Evolutionary conservation across 1,284 basidiomycete species (phyloP), one percentile per base, ranked within the genome.

Genomic region (Austroboletus olivaceoglutinosus): DNA sequence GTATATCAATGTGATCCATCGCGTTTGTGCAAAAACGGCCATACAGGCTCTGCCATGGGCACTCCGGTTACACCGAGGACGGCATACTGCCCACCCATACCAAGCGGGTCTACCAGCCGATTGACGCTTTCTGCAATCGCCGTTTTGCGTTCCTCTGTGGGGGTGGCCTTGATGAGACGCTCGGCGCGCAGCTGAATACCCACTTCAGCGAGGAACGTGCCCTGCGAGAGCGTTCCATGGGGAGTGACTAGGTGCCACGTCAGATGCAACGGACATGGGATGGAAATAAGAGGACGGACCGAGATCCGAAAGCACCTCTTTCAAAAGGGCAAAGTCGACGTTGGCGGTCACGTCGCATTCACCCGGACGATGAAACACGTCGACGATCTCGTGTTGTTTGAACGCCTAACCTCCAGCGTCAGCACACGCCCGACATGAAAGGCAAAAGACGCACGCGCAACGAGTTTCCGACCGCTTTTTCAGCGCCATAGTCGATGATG

Each of bases 301-400:
- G 4, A 81, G 69, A 48, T 81, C 82, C 1, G 69, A 67, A 53
- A 95, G 73, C 0, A 92, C 86, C 68, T 95, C 91, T 58, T 80
- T 80, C 37, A 99, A 76, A 65, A 91, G 91, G 0, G 85, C 80
- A 70, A 99, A 99, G 70, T 99, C 94, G 46, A 99, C 96, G 63
- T 99, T 98, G 29, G 89, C 87, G 0, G 97, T 99, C 44, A 99
- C 72, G 69, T 99, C 97, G 41, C 90, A 89, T 42, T 89, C 78
- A 12, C 97, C 96, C 0, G 96, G 95, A 11, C 79, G 72, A 49
- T 87, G 76, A 62, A 99, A 95, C 1, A 92, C 78, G 63, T 95
- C 89, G 0, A 93, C 90, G 19, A 94, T 82, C 55, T 87, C 77
- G 68, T 99, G 97, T 25, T 85, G 76, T 60, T 86, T 86, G 78